phyloP scores from a whole-genome alignment of 257 asterid species.

The Capsicum rhomboideum region DNA sequence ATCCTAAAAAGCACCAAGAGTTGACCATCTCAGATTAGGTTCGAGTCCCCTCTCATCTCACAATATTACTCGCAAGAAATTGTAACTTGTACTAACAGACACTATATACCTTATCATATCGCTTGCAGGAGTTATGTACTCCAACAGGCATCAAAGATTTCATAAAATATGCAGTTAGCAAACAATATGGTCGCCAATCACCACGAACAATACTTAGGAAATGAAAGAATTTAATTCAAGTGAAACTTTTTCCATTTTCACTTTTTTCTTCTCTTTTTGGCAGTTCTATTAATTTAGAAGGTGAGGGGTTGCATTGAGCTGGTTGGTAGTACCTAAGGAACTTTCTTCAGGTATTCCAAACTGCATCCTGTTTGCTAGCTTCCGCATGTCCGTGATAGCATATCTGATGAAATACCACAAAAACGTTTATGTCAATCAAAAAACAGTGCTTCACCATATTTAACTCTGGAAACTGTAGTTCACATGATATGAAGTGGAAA shows the following conservation, averaged over 20 bases:
- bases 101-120: not conserved
- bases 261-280: not conserved
- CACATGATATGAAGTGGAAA: not conserved
- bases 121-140: not conserved
- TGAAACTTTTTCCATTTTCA: not conserved
- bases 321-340: constrained; percentile 59
- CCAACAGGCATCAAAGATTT: not conserved
- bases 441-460: not conserved
- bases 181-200: not conserved
- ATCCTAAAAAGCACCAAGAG: not conserved
- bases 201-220: not conserved
- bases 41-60: not conserved
- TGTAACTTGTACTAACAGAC: not conserved
- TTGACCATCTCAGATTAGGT: not conserved
- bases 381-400: constrained; percentile 96
- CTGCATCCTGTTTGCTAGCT: constrained; percentile 93
- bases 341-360: constrained; percentile 97
- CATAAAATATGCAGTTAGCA: not conserved
- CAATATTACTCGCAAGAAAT: not conserved
- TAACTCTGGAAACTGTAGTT: not conserved
- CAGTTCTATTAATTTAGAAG: not conserved
- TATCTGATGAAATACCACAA: constrained; percentile 38
- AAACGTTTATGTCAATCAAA: constrained; percentile 1
- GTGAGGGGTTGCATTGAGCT: not conserved
- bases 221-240: not conserved